Base-by-base conservation (phyloP, 192 early-diverging fungal species). In the Diversispora epigaea region DNA sequence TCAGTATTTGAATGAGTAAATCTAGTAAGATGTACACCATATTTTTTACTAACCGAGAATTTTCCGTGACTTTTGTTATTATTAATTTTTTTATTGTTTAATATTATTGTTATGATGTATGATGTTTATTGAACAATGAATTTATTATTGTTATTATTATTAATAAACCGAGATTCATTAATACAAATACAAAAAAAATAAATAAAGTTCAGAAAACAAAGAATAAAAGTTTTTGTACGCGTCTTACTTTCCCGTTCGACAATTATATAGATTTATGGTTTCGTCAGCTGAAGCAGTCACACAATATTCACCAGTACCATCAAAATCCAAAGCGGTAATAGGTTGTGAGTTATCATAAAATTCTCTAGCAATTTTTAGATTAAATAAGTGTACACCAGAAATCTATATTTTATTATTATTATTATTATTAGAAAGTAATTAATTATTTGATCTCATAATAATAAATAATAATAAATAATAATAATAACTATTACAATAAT, bases 31-130 rank as follows among this genome's bases (percentile, higher is more conserved):
- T 89, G 84, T 68, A 94, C 96, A 7, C 97, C 97, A 77, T 99
- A 99, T 55, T 99, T 99, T 84, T 97, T 96, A 79, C 93, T 95
- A 78, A 88, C 95, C n/a, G 92, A 80, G 0, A 91, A 91, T 50
- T 90, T 90, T 75, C 87, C 85, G 49, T 87, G 80, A 17, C 88
- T 93, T 73, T 32, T 40, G 64, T 14, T 45, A 49, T 7, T 19
- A 43, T 32, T 41, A 46, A 49, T 25, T 6, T 49, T 44, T 41
- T 52, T 52, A 39, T 40, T 17, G 10, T 11, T 52, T 49, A 15
- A 8, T 52, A 52, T 52, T 15, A 52, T 52, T 52, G 8, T n/a
- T n/a, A n/a, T n/a, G n/a, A n/a, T n/a, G n/a, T 32, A 32, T 32
- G 0, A 32, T 32, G 25, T 32, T 32, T 32, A 32, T 32, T 32